These are phyloP conservation scores for Debaryomyces singareniensis DNA, from an alignment of 1,139 yeast species.

Conservation along the genomic window DNA sequence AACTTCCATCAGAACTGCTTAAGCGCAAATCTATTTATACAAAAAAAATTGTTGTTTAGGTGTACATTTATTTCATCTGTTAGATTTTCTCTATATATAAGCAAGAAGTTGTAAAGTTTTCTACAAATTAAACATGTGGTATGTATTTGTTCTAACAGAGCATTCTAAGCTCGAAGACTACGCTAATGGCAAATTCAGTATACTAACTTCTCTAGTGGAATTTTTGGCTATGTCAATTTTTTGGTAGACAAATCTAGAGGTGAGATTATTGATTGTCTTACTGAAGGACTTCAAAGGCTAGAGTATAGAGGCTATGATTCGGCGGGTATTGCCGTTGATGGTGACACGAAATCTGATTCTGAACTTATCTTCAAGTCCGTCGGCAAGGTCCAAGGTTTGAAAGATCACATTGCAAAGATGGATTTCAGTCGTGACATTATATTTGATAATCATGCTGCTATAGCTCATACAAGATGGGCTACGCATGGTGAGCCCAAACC, in stretches of 20 bases:
- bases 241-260: slow-evolving; percentile 89
- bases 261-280: slow-evolving; percentile 79
- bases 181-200: neutral
- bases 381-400: slow-evolving; percentile 86
- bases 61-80: too few species aligned
- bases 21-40: too few species aligned
- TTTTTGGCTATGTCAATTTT: slow-evolving; percentile 96
- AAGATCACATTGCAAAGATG: slow-evolving; percentile 54
- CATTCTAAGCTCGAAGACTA: too few species aligned
- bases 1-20: too few species aligned
- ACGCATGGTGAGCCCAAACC: slow-evolving; percentile 94
- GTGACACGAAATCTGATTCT: slow-evolving; percentile 50
- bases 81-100: too few species aligned
- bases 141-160: too few species aligned
- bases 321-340: slow-evolving; percentile 93
- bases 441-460: slow-evolving; percentile 86
- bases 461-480: slow-evolving; percentile 99
- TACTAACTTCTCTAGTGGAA: slow-evolving; percentile 57
- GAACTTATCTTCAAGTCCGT: slow-evolving; percentile 67
- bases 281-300: slow-evolving; percentile 87
- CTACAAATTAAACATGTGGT: too few species aligned
- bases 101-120: too few species aligned
- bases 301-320: slow-evolving; percentile 99
- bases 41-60: too few species aligned
- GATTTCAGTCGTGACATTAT: slow-evolving; percentile 54